Percentiles rank a stretch among this genome's conserved stretches.
Evolutionary conservation across 169 alveolate genomes (phyloP).

Genomic region (Theileria parva): DNA sequence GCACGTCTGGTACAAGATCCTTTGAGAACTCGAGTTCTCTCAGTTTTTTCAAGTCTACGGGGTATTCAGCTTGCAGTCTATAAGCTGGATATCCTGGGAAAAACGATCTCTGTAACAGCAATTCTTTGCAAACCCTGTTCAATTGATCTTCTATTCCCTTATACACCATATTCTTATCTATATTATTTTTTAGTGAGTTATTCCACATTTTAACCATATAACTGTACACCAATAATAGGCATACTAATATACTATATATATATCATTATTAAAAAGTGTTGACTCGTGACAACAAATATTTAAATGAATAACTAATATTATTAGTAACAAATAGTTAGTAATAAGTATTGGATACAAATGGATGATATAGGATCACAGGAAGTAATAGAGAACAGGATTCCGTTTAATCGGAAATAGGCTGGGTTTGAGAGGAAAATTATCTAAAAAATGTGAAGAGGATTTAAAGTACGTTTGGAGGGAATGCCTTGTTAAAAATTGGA

Average conservation of each 20-base stretch:
- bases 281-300: too few relatives aligned
- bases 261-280: neutral
- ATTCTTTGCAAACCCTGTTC: constrained; percentile 42
- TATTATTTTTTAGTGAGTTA: neutral
- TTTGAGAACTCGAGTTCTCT: constrained; percentile 61
- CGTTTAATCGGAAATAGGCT: constrained; percentile 50
- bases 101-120: constrained; percentile 61
- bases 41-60: constrained; percentile 53
- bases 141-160: constrained; percentile 38
- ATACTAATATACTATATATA: neutral
- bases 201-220: neutral
- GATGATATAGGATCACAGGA: constrained; percentile 66
- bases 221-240: neutral
- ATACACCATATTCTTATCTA: constrained; percentile 67
- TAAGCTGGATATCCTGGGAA: constrained; percentile 66
- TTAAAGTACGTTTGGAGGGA: constrained; percentile 40
- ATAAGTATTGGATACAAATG: constrained; percentile 41
- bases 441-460: neutral
- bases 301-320: too few relatives aligned
- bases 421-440: constrained; percentile 61
- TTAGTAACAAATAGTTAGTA: neutral
- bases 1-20: constrained; percentile 54
- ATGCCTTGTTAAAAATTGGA: neutral
- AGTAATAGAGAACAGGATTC: constrained; percentile 52
- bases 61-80: constrained; percentile 64